A percentile compares a stretch with the other conserved stretches of the same genome.
Evolutionary conservation across 352 stramenopile species (phyloP).

Genomic region (Phytophthora constricta): DNA sequence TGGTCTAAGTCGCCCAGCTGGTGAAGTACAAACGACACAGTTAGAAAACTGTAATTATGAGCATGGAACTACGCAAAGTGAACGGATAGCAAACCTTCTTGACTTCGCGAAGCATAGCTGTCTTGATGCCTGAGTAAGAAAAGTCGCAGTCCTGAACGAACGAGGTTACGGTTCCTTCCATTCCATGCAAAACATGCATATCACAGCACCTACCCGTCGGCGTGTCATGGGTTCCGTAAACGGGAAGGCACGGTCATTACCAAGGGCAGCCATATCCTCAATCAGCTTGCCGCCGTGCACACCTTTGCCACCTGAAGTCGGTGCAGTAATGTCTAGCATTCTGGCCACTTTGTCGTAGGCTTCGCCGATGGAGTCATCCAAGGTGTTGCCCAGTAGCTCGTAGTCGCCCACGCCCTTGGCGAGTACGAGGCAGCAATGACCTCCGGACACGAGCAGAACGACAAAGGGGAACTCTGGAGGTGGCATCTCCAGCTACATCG

Average conservation of each 20-base stretch:
- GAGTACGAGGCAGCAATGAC: conserved; percentile 98
- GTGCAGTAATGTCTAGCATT: conserved; percentile 88
- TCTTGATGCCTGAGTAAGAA: conserved; percentile 98
- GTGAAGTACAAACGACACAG: conserved; percentile 32
- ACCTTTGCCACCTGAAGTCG: conserved; percentile 33
- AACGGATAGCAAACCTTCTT: conserved; percentile 42
- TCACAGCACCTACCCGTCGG: conserved; percentile 44
- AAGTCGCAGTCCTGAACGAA: conserved; percentile 94
- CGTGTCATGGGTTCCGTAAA: conserved; percentile 95
- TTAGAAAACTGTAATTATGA: background rate
- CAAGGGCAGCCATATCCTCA: conserved; percentile 90
- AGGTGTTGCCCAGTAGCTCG: conserved; percentile 94
- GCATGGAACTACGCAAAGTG: background rate
- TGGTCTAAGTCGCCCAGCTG: conserved; percentile 59
- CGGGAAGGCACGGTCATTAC: conserved; percentile 90
- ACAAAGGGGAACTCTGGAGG: conserved; percentile 95
- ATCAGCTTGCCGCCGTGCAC: conserved; percentile 94
- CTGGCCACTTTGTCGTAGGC: conserved; percentile 98
- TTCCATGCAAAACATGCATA: background rate
- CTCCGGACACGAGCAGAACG: conserved; percentile 97
- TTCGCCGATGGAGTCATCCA: conserved; percentile 98
- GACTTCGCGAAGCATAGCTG: conserved; percentile 90
- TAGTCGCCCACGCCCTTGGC: conserved; percentile 93
- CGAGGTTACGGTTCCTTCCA: too few relatives aligned
- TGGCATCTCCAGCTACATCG: conserved; percentile 38